A percentile compares a stretch with the other conserved stretches of the same genome.
Evolutionary conservation across 768 basidiomycete genomes (phyloP).

Genomic region (Sarcomyxa edulis): DNA sequence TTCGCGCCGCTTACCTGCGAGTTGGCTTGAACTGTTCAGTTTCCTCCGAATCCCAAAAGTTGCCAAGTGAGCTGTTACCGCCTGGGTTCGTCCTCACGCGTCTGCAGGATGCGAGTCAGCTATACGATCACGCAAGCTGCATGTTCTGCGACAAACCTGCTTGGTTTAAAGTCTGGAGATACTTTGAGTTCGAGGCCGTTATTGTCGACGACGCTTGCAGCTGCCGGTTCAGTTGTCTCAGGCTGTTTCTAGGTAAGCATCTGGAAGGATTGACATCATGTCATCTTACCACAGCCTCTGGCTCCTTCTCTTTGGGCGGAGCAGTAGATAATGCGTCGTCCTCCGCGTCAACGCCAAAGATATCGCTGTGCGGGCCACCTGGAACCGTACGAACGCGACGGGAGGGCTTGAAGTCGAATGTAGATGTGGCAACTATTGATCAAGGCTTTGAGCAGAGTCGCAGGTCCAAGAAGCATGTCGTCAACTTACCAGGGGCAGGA

Average conservation of each 20-base stretch:
- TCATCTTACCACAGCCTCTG: not conserved
- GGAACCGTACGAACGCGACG: slow-evolving; percentile 54
- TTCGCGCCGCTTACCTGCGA: slow-evolving; percentile 45
- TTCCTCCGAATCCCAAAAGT: slow-evolving; percentile 43
- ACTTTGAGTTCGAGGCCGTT: no score
- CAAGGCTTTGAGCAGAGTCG: not conserved
- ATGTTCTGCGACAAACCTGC: slow-evolving; percentile 31
- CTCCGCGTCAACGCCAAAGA: slow-evolving; percentile 41
- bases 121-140: not conserved
- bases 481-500: no score
- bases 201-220: slow-evolving; percentile 21
- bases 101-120: slow-evolving; percentile 17
- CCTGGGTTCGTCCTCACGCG: slow-evolving; percentile 41
- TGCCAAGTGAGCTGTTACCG: slow-evolving; percentile 35
- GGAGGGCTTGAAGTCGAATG: slow-evolving; percentile 37
- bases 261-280: not conserved
- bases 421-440: not conserved
- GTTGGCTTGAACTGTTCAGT: slow-evolving; percentile 59
- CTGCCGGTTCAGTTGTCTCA: slow-evolving; percentile 1
- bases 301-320: slow-evolving; percentile 28
- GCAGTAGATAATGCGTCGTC: slow-evolving; percentile 59
- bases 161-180: slow-evolving; percentile 37
- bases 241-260: not conserved
- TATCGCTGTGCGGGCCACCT: slow-evolving; percentile 45
- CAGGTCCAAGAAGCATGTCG: no score